phyloP scores from a whole-genome alignment of 2,329 filamentous ascomycete genomes.

The Monosporascus sp. region DNA sequence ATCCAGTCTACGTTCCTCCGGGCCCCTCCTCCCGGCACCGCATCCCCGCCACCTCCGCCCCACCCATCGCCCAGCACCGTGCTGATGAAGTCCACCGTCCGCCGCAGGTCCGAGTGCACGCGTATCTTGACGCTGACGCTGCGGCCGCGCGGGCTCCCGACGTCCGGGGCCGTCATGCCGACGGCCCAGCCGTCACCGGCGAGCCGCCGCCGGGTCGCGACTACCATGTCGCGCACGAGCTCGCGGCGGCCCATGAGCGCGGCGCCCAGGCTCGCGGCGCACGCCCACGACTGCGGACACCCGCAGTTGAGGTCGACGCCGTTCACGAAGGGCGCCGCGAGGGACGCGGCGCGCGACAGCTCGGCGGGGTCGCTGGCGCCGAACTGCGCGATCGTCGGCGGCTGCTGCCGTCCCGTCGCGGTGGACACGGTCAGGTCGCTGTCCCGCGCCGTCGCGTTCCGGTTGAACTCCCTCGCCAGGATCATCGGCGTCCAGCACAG shows the following conservation, averaged over 20 bases:
- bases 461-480: conserved; percentile 63
- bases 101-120: conserved; percentile 58
- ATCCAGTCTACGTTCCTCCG: conserved; percentile 57
- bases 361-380: conserved; percentile 58
- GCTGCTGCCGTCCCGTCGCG: conserved; percentile 35
- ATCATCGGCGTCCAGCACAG: conserved; percentile 70
- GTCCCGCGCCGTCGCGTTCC: conserved; percentile 53
- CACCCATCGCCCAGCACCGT: conserved; percentile 52
- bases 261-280: conserved; percentile 61
- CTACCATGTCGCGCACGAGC: conserved; percentile 61
- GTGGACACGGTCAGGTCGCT: conserved; percentile 61
- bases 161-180: conserved; percentile 33
- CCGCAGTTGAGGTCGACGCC: conserved; percentile 70
- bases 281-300: conserved; percentile 69
- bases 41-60: neutral
- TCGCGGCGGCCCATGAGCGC: conserved; percentile 63
- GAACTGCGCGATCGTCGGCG: conserved; percentile 63
- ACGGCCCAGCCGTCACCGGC: conserved; percentile 49
- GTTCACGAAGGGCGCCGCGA: conserved; percentile 56
- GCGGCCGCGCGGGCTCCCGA: conserved; percentile 39
- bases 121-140: conserved; percentile 68
- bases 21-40: neutral
- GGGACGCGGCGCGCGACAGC: conserved; percentile 55
- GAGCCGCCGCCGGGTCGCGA: conserved; percentile 49
- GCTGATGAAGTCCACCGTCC: conserved; percentile 57